Evolutionary conservation across 2,329 filamentous ascomycete genomes (phyloP), one percentile per base, ranked within the genome.

Genomic region (Huntiella decipiens): DNA sequence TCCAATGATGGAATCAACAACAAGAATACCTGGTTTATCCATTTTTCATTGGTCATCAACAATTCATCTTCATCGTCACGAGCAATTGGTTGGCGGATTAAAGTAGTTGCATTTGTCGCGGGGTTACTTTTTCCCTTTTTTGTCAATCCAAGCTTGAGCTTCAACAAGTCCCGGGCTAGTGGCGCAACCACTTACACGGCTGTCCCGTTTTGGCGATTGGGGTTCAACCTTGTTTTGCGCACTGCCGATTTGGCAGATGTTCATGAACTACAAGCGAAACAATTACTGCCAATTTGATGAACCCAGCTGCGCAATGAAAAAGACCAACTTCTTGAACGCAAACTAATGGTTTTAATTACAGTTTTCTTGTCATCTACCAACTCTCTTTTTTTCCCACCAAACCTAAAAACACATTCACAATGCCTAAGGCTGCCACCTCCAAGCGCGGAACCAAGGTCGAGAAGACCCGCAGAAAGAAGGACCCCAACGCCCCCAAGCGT

Each of bases 401-500:
- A 43, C 15, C n/a, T 5, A 19, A 32, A 5, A 7, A 35, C 6
- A 46, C 39, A 44, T 55, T 57, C 65, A 73, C 57, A 52, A 76
- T 76, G 72, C 70, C 72, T 56, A 76, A 76, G 66, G 71, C 68
- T 56, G 39, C 44, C 28, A 61, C 67, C 43, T 60, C 66, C 52
- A 75, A 73, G 65, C 66, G 66, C 53, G 68, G 66, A 54, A 60
- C 59, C 55, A 72, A 73, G 68, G 65, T 63, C 49, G 65, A 67
- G 60, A 73, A 71, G 67, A 65, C 65, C 59, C 67, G 70, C 51
- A 56, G 54, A 58, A 75, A 75, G 71, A 76, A 76, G 70, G 87
- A 95, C 67, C 86, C 86, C 66, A 95, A 95, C 68, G 88, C 87
- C 51, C 91, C 91, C 64, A 98, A 96, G 86, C 86, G 91, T 67